phyloP scores from a whole-genome alignment of 345 rosid species.

The Clausena lansium region DNA sequence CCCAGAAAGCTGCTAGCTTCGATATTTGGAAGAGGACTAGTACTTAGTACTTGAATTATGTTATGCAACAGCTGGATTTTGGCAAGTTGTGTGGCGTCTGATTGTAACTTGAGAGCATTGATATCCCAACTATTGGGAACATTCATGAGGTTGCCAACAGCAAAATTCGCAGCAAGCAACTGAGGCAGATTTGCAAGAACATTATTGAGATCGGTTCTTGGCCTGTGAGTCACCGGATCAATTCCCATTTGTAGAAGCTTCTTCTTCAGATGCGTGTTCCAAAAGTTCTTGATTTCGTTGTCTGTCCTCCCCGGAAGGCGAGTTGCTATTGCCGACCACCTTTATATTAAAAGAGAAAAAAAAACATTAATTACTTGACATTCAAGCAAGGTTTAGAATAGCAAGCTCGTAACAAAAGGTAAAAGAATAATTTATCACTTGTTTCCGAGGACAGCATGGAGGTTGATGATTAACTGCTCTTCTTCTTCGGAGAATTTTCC shows the following conservation, averaged over 20 bases:
- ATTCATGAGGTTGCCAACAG: conserved; percentile 30
- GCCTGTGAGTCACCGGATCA: conserved; percentile 76
- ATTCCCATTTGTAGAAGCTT: conserved; percentile 79
- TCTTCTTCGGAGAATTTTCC: conserved; percentile 73
- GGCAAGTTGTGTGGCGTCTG: conserved; percentile 55
- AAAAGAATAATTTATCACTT: conserved; percentile 35
- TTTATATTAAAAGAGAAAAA: conserved; percentile 7
- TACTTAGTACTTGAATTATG: conserved; percentile 40
- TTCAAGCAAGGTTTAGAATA: background rate
- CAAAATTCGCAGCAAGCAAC: conserved; percentile 45
- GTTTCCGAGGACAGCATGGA: conserved; percentile 70
- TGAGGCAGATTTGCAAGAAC: conserved; percentile 54
- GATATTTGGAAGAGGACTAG: conserved; percentile 21
- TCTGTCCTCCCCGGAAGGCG: conserved; percentile 76
- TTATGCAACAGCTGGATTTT: conserved; percentile 51
- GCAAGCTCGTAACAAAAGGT: background rate
- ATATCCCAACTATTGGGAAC: conserved; percentile 19
- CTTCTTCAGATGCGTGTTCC: conserved; percentile 84
- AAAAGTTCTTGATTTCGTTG: conserved; percentile 73
- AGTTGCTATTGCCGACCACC: conserved; percentile 84
- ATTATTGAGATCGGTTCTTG: conserved; percentile 57
- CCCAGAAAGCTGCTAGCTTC: conserved; percentile 26
- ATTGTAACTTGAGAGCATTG: conserved; percentile 34
- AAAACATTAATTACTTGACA: background rate
- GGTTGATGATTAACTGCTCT: conserved; percentile 65